Evolutionary conservation across 441 rosid genomes (phyloP).

Genomic region (Viola pubescens): DNA sequence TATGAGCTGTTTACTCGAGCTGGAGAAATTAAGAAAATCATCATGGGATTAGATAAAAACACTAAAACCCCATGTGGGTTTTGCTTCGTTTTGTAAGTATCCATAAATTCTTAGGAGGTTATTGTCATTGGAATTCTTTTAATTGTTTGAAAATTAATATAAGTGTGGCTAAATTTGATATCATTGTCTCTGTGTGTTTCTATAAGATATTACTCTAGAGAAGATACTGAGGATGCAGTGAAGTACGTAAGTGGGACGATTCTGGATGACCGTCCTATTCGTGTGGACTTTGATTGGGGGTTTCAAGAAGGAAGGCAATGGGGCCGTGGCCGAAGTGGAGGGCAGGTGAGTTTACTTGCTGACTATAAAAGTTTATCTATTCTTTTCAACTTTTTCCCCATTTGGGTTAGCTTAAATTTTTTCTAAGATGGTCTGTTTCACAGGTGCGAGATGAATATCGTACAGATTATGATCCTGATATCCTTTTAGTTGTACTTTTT

Average conservation of each 20-base stretch:
- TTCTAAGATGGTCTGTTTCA: too few relatives aligned
- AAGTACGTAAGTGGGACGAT: constrained; percentile 90
- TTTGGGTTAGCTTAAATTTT: background rate
- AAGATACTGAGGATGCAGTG: constrained; percentile 91
- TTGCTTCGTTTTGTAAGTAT: constrained; percentile 72
- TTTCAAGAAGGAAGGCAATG: constrained; percentile 97
- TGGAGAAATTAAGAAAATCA: constrained; percentile 89
- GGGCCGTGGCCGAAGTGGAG: constrained; percentile 99
- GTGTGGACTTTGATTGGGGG: constrained; percentile 99
- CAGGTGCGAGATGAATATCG: constrained; percentile 99
- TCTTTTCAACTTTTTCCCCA: constrained; percentile 4
- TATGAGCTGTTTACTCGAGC: constrained; percentile 92
- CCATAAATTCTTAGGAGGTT: background rate
- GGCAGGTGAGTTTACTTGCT: constrained; percentile 48
- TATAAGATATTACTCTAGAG: constrained; percentile 83
- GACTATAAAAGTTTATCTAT: constrained; percentile 3
- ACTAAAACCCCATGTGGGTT: constrained; percentile 94
- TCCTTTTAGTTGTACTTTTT: constrained; percentile 42
- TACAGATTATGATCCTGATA: constrained; percentile 99
- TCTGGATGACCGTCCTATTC: constrained; percentile 94
- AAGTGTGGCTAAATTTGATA: too few relatives aligned
- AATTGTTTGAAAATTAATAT: background rate
- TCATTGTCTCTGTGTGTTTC: constrained; percentile 6
- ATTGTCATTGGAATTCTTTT: background rate
- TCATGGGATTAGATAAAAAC: constrained; percentile 96